Conservation (phyloP, 805 yeast species). For the Phaffomyces thermotolerans region DNA sequence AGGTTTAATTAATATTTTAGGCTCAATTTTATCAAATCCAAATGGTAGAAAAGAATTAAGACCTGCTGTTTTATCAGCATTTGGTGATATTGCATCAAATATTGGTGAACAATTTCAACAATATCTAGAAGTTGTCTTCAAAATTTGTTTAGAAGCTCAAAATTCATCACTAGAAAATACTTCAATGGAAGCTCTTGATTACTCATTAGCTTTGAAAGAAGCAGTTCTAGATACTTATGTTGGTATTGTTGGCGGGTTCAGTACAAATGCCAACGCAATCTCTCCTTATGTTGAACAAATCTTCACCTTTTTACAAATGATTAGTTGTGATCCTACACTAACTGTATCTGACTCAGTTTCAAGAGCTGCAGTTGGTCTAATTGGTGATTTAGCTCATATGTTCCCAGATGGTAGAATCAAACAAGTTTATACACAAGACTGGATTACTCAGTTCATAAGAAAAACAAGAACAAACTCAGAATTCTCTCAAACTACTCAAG, state of each 20-base stretch:
- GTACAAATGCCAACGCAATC: slow-evolving; percentile 57
- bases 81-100: slow-evolving; percentile 92
- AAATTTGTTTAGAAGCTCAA: slow-evolving; percentile 63
- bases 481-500: slow-evolving; percentile 63
- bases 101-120: slow-evolving; percentile 72
- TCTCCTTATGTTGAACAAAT: slow-evolving; percentile 61
- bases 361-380: slow-evolving; percentile 79
- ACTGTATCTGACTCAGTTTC: slow-evolving; percentile 61
- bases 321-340: slow-evolving; percentile 55
- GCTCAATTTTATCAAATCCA: slow-evolving; percentile 58
- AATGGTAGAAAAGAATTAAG: slow-evolving; percentile 73
- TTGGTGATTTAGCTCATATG: slow-evolving; percentile 91
- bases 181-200: slow-evolving; percentile 70
- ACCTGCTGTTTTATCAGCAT: slow-evolving; percentile 84
- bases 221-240: slow-evolving; percentile 94
- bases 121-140: slow-evolving; percentile 74
- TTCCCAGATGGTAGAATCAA: slow-evolving; percentile 71
- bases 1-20: slow-evolving; percentile 77
- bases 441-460: slow-evolving; percentile 76
- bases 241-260: slow-evolving; percentile 89
- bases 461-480: slow-evolving; percentile 57
- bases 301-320: slow-evolving; percentile 56
- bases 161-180: slow-evolving; percentile 55
- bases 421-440: slow-evolving; percentile 56
- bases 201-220: slow-evolving; percentile 64